phyloP scores from a whole-genome alignment of 2,329 filamentous ascomycete genomes.

The Aquanectria penicillioides region DNA sequence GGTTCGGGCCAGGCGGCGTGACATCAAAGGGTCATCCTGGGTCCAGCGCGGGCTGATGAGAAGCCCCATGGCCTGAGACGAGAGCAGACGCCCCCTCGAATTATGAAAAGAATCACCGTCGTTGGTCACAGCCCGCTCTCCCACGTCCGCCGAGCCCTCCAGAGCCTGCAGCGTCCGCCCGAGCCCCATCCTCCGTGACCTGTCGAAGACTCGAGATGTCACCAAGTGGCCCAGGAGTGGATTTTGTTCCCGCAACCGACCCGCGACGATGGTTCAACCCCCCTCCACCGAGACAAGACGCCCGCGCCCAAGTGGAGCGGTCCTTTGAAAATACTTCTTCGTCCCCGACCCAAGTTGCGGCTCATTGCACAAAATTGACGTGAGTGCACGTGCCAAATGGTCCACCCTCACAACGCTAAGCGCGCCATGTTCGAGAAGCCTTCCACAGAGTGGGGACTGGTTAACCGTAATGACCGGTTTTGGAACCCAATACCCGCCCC shows the following conservation, averaged over 20 bases:
- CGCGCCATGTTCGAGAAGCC: slow-evolving; percentile 39
- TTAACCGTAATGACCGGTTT: no score
- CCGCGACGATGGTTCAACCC: slow-evolving; percentile 37
- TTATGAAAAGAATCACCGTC: slow-evolving; percentile 32
- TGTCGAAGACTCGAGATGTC: slow-evolving; percentile 26
- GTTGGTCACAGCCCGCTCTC: slow-evolving; percentile 30
- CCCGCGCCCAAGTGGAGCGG: slow-evolving; percentile 20
- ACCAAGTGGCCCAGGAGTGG: slow-evolving; percentile 37
- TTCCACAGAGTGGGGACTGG: slow-evolving; percentile 35
- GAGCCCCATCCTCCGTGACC: slow-evolving; percentile 25
- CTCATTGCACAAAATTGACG: slow-evolving; percentile 41
- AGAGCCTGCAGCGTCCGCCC: slow-evolving; percentile 21
- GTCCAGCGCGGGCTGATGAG: slow-evolving; percentile 21
- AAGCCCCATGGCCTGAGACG: slow-evolving; percentile 33
- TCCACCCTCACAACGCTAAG: slow-evolving; percentile 21
- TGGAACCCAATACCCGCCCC: slow-evolving; percentile 8
- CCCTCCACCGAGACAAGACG: slow-evolving; percentile 24
- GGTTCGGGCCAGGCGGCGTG: slow-evolving; percentile 23
- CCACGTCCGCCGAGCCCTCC: slow-evolving; percentile 19
- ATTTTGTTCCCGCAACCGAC: slow-evolving; percentile 29
- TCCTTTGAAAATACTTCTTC: slow-evolving; percentile 25
- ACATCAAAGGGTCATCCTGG: slow-evolving; percentile 26
- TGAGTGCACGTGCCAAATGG: slow-evolving; percentile 36
- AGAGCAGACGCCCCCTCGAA: slow-evolving; percentile 30
- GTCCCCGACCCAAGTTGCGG: slow-evolving; percentile 40